phyloP scores from a whole-genome alignment of 2,329 filamentous ascomycete genomes.

The Beauveria scarabaeidicola region DNA sequence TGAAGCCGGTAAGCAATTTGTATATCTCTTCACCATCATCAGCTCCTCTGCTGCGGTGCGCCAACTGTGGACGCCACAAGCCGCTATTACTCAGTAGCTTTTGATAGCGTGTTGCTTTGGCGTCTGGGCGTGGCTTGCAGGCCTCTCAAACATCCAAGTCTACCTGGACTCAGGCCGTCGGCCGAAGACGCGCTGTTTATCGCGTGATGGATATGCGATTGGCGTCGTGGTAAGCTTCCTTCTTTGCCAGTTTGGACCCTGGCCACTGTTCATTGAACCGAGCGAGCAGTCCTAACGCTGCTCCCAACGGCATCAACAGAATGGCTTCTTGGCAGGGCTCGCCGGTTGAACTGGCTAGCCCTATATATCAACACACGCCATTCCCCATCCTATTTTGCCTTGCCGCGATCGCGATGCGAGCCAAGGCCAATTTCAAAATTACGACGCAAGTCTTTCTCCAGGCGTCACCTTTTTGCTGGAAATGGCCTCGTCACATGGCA shows the following conservation, averaged over 20 bases:
- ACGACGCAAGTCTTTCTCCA: not conserved
- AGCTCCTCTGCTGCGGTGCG: slow-evolving; percentile 5
- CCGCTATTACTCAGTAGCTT: not conserved
- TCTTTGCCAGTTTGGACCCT: not conserved
- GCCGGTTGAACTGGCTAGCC: not conserved
- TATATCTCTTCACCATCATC: not conserved
- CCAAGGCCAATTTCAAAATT: not conserved
- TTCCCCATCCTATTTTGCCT: not conserved
- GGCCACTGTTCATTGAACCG: not conserved
- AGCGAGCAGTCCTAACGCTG: not conserved
- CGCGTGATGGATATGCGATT: slow-evolving; percentile 2
- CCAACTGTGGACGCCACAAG: not conserved
- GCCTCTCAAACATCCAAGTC: not conserved
- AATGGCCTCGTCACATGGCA: not conserved
- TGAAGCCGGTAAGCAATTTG: not conserved
- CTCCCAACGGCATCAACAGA: not conserved
- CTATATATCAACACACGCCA: not conserved
- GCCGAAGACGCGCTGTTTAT: not conserved
- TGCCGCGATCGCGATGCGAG: not conserved
- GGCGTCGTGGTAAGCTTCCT: not conserved
- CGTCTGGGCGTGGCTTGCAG: not conserved
- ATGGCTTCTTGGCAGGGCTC: not conserved
- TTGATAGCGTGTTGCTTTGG: not conserved
- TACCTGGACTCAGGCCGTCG: not conserved
- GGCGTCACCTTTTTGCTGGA: not conserved